A percentile compares a stretch with the other conserved stretches of the same genome.
These are phyloP conservation scores for Elaeis oleifera DNA, from an alignment of 202 grass and related monocot genomes.

Conservation along the genomic window DNA sequence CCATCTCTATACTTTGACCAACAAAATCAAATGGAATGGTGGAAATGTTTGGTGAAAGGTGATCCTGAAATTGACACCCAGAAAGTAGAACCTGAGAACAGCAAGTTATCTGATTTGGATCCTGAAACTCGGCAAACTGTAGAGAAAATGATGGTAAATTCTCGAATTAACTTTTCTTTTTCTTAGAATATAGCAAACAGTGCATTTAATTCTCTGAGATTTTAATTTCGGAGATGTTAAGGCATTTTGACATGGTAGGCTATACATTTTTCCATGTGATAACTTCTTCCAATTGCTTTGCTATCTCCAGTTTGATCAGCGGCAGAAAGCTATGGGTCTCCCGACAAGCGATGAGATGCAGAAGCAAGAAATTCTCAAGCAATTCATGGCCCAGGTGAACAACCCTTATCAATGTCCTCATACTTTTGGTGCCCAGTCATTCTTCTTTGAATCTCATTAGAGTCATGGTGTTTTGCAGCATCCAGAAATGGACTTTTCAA, in stretches of 20 bases:
- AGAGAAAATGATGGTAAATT: constrained; percentile 98
- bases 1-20: constrained; percentile 67
- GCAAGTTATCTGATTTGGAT: constrained; percentile 95
- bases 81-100: constrained; percentile 84
- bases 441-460: neutral
- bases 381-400: constrained; percentile 81
- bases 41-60: constrained; percentile 87
- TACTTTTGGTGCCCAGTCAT: neutral
- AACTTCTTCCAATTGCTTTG: constrained; percentile 5
- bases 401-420: neutral
- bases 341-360: constrained; percentile 88
- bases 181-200: too few relatives aligned
- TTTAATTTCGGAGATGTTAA: too few relatives aligned
- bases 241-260: too few relatives aligned
- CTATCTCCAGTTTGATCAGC: constrained; percentile 70
- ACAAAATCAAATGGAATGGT: constrained; percentile 99
- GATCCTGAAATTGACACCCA: constrained; percentile 93
- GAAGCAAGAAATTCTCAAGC: constrained; percentile 94
- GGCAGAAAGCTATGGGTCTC: constrained; percentile 96
- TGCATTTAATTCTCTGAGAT: too few relatives aligned
- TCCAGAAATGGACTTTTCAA: constrained; percentile 95
- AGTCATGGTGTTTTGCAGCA: constrained; percentile 44
- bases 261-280: too few relatives aligned
- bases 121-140: constrained; percentile 96
- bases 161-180: neutral